Evolutionary conservation across 805 yeast species (phyloP).

Genomic region (Schizosaccharomyces lindneri): DNA sequence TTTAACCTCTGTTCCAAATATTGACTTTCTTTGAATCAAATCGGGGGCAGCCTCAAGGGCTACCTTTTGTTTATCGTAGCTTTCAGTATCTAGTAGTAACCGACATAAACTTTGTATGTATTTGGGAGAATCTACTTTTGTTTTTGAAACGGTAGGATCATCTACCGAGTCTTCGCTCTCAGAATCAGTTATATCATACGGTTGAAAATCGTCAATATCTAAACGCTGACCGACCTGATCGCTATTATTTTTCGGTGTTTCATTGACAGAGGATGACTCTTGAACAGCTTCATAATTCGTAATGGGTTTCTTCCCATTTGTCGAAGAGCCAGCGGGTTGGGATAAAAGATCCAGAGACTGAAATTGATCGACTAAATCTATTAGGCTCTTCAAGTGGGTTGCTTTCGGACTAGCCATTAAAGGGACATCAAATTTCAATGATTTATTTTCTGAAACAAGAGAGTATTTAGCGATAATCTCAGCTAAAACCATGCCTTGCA

Average conservation of each 20-base stretch:
- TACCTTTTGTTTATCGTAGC: neutral
- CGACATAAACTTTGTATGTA: neutral
- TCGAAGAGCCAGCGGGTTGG: no score
- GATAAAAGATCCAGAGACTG: neutral
- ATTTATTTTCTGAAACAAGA: neutral
- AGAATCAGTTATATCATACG: neutral
- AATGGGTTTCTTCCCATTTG: no score
- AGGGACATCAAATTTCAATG: neutral
- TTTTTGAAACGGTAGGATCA: neutral
- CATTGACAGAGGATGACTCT: no score
- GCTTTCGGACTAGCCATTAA: neutral
- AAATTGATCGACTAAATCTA: neutral
- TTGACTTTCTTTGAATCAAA: neutral
- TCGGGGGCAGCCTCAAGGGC: neutral
- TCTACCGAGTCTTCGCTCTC: neutral
- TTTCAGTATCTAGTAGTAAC: neutral
- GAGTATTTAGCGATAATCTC: neutral
- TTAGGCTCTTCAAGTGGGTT: neutral
- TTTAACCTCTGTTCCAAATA: neutral
- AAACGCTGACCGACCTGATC: neutral
- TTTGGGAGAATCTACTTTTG: neutral
- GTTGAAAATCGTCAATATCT: neutral
- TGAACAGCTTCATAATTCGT: no score
- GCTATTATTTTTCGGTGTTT: neutral
- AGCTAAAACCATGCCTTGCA: neutral